Evolutionary conservation across 2,329 filamentous ascomycete species (phyloP), one percentile per base, ranked within the genome.

Genomic region (Elsinoe australis): DNA sequence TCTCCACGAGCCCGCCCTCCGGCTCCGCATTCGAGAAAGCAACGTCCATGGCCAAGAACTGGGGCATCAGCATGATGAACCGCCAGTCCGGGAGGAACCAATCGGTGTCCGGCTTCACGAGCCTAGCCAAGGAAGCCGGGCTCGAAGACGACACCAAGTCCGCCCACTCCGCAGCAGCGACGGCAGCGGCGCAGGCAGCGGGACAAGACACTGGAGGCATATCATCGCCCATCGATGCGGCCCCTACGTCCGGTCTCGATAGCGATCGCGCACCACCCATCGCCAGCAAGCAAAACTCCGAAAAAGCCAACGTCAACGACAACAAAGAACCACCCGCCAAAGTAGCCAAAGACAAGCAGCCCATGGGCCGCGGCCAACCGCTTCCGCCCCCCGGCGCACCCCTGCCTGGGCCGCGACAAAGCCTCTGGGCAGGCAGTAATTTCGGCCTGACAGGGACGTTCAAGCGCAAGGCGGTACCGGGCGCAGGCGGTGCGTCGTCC

Each of bases 341-440:
- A 22, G 6, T 9, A 3, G 14, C 15, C 8, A 49, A 39, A 39
- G 49, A 31, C 17, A 50, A 51, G 26, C 51, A 86, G 56, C 87
- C 87, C 1, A 87, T 94, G 70, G 88, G 88, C 1, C 77, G 87
- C 31, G 87, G 87, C 0, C 82, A 84, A 56, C 87, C 87, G 1
- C 70, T 94, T 14, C 87, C 87, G 38, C 87, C 87, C 6, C 85
- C 84, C 2, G 88, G 87, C 2, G 81, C 76, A 35, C 87, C 88
- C 3, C 72, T 94, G 1, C 87, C 88, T 8, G 61, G 63, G 6
- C 61, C 61, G 29, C 55, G 56, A 38, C 59, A 59, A 35, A 55
- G 54, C 15, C 51, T 55, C 2, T 56, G 54, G 54, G 46, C 51
- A 9, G 38, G 45, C 9, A 49, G 49, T 9, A 42, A 34, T 26